A percentile compares a stretch with the other conserved stretches of the same genome.
Evolutionary conservation across 1,284 basidiomycete species (phyloP).

Genomic region (Cryptococcus sp.): DNA sequence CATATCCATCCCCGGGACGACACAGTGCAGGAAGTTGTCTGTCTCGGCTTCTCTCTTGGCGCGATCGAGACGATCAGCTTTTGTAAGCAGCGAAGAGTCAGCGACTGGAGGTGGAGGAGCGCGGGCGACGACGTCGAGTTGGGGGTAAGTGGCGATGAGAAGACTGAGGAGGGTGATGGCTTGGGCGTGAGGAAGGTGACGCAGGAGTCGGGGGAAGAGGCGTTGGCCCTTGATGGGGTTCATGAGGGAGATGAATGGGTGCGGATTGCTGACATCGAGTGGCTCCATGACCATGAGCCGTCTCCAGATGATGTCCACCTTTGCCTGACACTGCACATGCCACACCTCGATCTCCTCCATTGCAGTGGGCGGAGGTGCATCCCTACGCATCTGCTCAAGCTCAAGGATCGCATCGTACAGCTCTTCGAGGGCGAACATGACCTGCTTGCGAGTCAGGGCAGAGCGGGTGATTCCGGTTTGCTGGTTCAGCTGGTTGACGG

Average conservation of each 20-base stretch:
- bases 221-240: slow-evolving; percentile 90
- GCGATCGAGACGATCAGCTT: slow-evolving; percentile 63
- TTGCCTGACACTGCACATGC: slow-evolving; percentile 60
- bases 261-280: slow-evolving; percentile 87
- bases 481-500: slow-evolving; percentile 49
- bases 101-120: slow-evolving; percentile 63
- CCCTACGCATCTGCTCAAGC: slow-evolving; percentile 81
- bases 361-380: slow-evolving; percentile 63
- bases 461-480: slow-evolving; percentile 56
- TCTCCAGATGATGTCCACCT: slow-evolving; percentile 75
- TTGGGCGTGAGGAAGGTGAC: slow-evolving; percentile 78
- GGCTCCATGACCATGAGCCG: slow-evolving; percentile 84
- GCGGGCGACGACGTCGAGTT: slow-evolving; percentile 83
- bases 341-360: slow-evolving; percentile 65
- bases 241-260: slow-evolving; percentile 94
- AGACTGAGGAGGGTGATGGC: slow-evolving; percentile 86
- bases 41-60: slow-evolving; percentile 83
- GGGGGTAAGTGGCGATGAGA: slow-evolving; percentile 88
- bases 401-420: slow-evolving; percentile 83
- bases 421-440: slow-evolving; percentile 76
- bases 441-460: slow-evolving; percentile 75
- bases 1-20: slow-evolving; percentile 83
- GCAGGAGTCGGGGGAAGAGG: slow-evolving; percentile 82
- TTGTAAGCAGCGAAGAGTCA: slow-evolving; percentile 53
- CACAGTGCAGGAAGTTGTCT: slow-evolving; percentile 80